Evolutionary conservation across 768 basidiomycete genomes (phyloP).

Genomic region (Tephrocybe sp.): DNA sequence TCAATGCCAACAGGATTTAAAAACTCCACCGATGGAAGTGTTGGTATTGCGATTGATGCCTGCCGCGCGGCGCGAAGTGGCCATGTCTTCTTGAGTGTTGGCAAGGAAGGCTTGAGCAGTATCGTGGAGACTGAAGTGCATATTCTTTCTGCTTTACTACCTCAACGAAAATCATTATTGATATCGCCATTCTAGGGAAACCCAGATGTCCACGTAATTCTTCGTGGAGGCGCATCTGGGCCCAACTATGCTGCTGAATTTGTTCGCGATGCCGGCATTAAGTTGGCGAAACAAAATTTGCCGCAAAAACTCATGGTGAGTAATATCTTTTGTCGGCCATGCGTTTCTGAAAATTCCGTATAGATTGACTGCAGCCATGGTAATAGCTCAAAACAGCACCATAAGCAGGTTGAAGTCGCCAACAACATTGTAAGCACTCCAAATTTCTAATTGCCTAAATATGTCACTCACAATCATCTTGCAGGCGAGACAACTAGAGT

Average conservation of each 20-base stretch:
- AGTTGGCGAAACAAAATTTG: conserved; percentile 78
- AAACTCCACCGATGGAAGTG: conserved; percentile 94
- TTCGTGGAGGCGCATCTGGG: conserved; percentile 86
- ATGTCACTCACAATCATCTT: background rate
- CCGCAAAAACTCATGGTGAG: conserved; percentile 84
- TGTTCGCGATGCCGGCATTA: conserved; percentile 73
- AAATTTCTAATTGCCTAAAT: background rate
- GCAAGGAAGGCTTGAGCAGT: conserved; percentile 92
- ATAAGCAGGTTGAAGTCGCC: conserved; percentile 85
- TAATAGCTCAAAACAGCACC: conserved; percentile 90
- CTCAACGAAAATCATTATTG: background rate
- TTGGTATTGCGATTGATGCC: conserved; percentile 92
- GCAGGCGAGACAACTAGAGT: conserved; percentile 73
- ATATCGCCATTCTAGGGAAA: conserved; percentile 59
- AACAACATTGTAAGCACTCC: conserved; percentile 74
- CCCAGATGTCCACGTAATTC: conserved; percentile 90
- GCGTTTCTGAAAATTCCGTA: background rate
- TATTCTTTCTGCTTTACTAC: conserved; percentile 6
- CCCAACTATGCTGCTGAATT: conserved; percentile 86
- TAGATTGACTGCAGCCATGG: conserved; percentile 98
- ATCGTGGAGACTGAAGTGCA: conserved; percentile 91
- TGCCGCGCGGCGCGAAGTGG: conserved; percentile 89
- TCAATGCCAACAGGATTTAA: conserved; percentile 99
- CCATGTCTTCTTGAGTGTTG: conserved; percentile 96
- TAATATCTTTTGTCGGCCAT: background rate